These are phyloP conservation scores for Scleroderma citrinum DNA, from an alignment of 768 basidiomycete species.

Conservation along the genomic window DNA sequence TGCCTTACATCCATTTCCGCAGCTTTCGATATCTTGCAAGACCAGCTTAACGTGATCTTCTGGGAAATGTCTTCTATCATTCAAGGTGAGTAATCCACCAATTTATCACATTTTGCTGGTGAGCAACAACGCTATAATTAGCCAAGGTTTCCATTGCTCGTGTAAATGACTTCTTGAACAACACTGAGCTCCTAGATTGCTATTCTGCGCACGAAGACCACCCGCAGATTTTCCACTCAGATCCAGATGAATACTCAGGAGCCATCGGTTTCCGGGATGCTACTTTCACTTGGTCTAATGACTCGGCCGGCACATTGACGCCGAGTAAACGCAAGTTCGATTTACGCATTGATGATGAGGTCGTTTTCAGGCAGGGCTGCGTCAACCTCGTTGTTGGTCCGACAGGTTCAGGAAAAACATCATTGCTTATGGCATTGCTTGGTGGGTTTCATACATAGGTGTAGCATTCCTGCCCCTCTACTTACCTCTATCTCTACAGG, in stretches of 20 bases:
- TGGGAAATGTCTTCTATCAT: conserved; percentile 27
- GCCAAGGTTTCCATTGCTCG: conserved; percentile 65
- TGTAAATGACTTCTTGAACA: conserved; percentile 40
- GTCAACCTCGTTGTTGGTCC: conserved; percentile 58
- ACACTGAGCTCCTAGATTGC: conserved; percentile 11
- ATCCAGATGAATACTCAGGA: conserved; percentile 15
- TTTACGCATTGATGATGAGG: conserved; percentile 45
- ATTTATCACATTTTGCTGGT: conserved; percentile 17
- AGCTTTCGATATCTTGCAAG: conserved; percentile 58
- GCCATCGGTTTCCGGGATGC: conserved; percentile 50
- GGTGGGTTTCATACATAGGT: conserved; percentile 17
- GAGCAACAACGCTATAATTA: conserved; percentile 9
- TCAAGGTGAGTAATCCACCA: conserved; percentile 7
- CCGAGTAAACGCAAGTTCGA: conserved; percentile 37
- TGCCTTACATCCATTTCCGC: not conserved
- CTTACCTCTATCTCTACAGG: conserved; percentile 2
- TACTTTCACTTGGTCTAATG: conserved; percentile 45
- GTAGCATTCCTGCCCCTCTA: not conserved
- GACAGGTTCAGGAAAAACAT: conserved; percentile 59
- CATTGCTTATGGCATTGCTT: conserved; percentile 57
- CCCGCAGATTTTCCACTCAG: conserved; percentile 3
- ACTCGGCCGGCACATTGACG: conserved; percentile 4
- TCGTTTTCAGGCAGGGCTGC: conserved; percentile 46
- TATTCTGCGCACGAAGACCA: not conserved
- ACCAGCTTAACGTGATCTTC: conserved; percentile 38